Evolutionary conservation across 495 filamentous ascomycete genomes (phyloP).

Genomic region (Bacidia gigantensis): DNA sequence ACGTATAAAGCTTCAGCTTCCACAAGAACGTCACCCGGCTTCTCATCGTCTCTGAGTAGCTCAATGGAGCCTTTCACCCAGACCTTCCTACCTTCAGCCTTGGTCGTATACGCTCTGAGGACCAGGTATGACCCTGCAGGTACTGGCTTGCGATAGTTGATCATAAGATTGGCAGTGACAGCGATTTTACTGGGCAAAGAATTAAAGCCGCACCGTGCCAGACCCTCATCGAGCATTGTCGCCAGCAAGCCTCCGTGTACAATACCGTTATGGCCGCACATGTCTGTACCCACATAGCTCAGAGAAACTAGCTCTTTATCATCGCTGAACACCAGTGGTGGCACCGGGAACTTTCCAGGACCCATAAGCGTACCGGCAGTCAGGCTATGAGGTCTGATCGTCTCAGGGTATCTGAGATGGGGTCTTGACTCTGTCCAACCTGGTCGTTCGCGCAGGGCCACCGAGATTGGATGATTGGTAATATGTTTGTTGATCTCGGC

Average conservation of each 20-base stretch:
- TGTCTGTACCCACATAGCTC: slow-evolving; percentile 61
- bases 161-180: slow-evolving; percentile 79
- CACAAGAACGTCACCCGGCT: slow-evolving; percentile 51
- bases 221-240: slow-evolving; percentile 81
- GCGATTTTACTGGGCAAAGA: slow-evolving; percentile 79
- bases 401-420: slow-evolving; percentile 66
- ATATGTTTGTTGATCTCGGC: slow-evolving; percentile 58
- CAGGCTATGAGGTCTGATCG: slow-evolving; percentile 55
- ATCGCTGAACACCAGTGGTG: slow-evolving; percentile 65
- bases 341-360: slow-evolving; percentile 63
- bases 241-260: slow-evolving; percentile 86
- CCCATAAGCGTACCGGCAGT: slow-evolving; percentile 72
- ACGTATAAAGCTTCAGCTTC: slow-evolving; percentile 80
- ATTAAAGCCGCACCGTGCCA: slow-evolving; percentile 82
- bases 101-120: slow-evolving; percentile 65
- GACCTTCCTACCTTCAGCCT: slow-evolving; percentile 87
- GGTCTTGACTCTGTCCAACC: slow-evolving; percentile 67
- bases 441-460: slow-evolving; percentile 49
- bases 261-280: slow-evolving; percentile 87
- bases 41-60: slow-evolving; percentile 51
- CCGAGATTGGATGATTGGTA: slow-evolving; percentile 56
- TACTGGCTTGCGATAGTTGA: slow-evolving; percentile 75
- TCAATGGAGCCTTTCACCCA: slow-evolving; percentile 92
- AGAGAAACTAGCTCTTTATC: slow-evolving; percentile 58
- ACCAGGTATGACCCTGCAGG: slow-evolving; percentile 66